These are phyloP conservation scores for Fonsecaea multimorphosa DNA, from an alignment of 2,329 filamentous ascomycete genomes.

Conservation along the genomic window DNA sequence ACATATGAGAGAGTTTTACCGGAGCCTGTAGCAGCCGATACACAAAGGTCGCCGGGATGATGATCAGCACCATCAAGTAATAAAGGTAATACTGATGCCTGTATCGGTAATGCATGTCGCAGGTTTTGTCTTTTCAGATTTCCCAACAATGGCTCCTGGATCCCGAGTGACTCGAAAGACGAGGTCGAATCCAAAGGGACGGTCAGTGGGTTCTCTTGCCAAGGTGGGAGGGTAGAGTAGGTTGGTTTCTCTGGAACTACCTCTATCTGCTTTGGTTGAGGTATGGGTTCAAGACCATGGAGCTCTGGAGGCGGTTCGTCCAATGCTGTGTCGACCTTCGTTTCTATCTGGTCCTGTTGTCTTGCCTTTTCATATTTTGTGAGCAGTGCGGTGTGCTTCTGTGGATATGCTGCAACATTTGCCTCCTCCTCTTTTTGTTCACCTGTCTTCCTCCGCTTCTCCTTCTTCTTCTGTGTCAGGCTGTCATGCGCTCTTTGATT, in stretches of 20 bases:
- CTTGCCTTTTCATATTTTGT: constrained; percentile 42
- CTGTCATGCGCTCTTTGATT: constrained; percentile 1
- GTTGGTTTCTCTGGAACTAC: constrained; percentile 65
- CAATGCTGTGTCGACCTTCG: constrained; percentile 32
- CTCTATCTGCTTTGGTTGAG: constrained; percentile 67
- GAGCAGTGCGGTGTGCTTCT: constrained; percentile 40
- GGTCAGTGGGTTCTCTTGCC: constrained; percentile 71
- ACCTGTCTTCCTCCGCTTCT: constrained; percentile 16
- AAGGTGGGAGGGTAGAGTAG: constrained; percentile 80
- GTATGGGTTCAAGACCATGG: constrained; percentile 79
- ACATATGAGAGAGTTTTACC: constrained; percentile 94
- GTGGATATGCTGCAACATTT: constrained; percentile 40
- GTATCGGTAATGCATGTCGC: constrained; percentile 75
- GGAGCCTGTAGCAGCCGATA: constrained; percentile 92
- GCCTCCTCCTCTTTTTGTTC: constrained; percentile 49
- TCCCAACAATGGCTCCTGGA: constrained; percentile 65
- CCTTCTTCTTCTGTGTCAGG: constrained; percentile 21
- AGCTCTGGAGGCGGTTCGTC: constrained; percentile 37
- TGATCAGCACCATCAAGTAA: constrained; percentile 70
- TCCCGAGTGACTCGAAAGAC: constrained; percentile 67
- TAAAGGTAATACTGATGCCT: constrained; percentile 79
- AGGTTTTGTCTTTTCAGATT: constrained; percentile 73
- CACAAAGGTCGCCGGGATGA: constrained; percentile 77
- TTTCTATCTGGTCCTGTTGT: constrained; percentile 24
- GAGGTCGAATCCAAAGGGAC: constrained; percentile 52